A percentile compares a stretch with the other conserved stretches of the same genome.
Conservation (phyloP, 169 alveolate species). For the Cytauxzoon felis region DNA sequence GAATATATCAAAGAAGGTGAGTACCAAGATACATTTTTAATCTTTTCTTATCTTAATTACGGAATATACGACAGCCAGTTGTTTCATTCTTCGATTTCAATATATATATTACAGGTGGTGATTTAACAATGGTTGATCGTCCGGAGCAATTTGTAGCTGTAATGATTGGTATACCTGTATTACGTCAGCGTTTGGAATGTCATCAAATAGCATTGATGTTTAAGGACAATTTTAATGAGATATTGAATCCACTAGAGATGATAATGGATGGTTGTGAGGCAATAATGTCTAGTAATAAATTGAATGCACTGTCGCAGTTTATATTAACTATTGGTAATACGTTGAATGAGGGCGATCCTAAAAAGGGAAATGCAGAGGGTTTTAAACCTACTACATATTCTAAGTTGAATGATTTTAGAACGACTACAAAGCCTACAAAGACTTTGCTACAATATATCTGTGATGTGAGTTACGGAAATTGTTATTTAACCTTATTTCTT, state of each 20-base stretch:
- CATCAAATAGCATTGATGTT: slow-evolving; percentile 80
- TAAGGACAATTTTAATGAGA: slow-evolving; percentile 76
- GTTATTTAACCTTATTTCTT: background rate
- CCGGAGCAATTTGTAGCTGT: slow-evolving; percentile 89
- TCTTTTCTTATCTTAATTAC: background rate
- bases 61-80: background rate
- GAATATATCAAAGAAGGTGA: slow-evolving; percentile 73
- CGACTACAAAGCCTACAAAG: slow-evolving; percentile 84
- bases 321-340: slow-evolving; percentile 82
- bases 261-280: slow-evolving; percentile 79
- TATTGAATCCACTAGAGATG: slow-evolving; percentile 72
- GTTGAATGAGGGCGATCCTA: slow-evolving; percentile 82
- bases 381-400: slow-evolving; percentile 83
- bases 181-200: slow-evolving; percentile 80
- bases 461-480: slow-evolving; percentile 42
- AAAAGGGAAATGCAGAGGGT: slow-evolving; percentile 85
- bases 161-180: slow-evolving; percentile 80
- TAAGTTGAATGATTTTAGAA: slow-evolving; percentile 79
- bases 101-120: slow-evolving; percentile 74
- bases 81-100: background rate
- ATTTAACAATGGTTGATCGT: slow-evolving; percentile 77
- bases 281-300: slow-evolving; percentile 61
- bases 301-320: slow-evolving; percentile 75
- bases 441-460: slow-evolving; percentile 81
- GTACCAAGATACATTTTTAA: too few species aligned